Conservation (phyloP, 2,329 filamentous ascomycete species). For the Trichophyton simii region DNA sequence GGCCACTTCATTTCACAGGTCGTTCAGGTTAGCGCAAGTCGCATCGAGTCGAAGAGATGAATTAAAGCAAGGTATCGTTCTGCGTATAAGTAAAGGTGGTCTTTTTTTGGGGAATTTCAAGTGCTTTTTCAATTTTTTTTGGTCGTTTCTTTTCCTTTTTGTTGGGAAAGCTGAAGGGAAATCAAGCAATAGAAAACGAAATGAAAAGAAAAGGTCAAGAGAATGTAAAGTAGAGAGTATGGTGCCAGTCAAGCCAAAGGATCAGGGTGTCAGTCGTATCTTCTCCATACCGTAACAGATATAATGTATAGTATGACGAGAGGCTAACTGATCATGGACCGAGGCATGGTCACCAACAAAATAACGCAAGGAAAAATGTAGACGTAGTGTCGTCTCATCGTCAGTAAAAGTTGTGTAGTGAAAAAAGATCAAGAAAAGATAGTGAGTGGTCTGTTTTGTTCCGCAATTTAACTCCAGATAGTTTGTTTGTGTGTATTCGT, state of each 20-base stretch:
- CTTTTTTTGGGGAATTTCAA: not conserved
- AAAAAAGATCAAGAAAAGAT: not conserved
- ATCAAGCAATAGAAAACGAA: not conserved
- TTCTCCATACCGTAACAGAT: not conserved
- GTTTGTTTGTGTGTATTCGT: not conserved
- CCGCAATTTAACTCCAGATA: not conserved
- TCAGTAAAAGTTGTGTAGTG: not conserved
- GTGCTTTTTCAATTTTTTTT: not conserved
- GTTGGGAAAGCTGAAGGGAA: not conserved
- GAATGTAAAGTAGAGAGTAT: not conserved
- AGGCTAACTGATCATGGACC: not conserved
- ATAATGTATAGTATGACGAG: not conserved
- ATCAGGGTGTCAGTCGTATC: not conserved
- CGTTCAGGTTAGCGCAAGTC: not conserved
- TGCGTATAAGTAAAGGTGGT: not conserved
- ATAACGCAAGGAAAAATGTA: not conserved
- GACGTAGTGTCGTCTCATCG: not conserved
- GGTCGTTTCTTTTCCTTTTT: not conserved
- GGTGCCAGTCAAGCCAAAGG: not conserved
- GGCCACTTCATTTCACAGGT: not conserved
- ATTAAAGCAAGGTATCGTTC: not conserved
- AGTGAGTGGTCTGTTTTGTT: not conserved
- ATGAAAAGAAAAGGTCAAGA: not conserved
- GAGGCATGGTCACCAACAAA: not conserved
- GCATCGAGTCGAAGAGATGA: not conserved